Conservation (phyloP, 2,329 filamentous ascomycete species). For the Helminthosporium solani region DNA sequence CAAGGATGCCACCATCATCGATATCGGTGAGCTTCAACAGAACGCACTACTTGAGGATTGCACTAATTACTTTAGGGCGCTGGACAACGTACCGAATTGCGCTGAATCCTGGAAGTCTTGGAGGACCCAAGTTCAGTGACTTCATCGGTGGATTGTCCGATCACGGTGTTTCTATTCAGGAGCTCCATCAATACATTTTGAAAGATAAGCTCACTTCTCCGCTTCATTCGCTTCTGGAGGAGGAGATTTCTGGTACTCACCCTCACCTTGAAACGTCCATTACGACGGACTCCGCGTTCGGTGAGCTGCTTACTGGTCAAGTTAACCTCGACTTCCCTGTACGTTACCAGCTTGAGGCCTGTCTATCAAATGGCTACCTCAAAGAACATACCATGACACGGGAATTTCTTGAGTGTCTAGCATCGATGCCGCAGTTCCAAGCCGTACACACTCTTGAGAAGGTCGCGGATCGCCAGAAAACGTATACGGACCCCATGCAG, state of each 20-base stretch:
- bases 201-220: conserved; percentile 15
- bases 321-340: conserved; percentile 59
- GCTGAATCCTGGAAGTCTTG: conserved; percentile 43
- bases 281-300: conserved; percentile 15
- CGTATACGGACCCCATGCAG: conserved; percentile 68
- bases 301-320: conserved; percentile 34
- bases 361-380: conserved; percentile 75
- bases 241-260: conserved; percentile 29
- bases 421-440: conserved; percentile 50
- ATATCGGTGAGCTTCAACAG: conserved; percentile 52
- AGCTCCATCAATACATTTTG: conserved; percentile 47
- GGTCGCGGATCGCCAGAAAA: conserved; percentile 63
- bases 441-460: conserved; percentile 73
- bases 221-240: conserved; percentile 31
- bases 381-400: conserved; percentile 71
- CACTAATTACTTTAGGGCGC: conserved; percentile 46
- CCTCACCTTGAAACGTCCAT: conserved; percentile 16
- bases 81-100: conserved; percentile 63
- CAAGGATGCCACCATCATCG: conserved; percentile 55
- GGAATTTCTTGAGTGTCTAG: conserved; percentile 67
- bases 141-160: conserved; percentile 63
- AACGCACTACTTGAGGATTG: conserved; percentile 4
- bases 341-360: conserved; percentile 89
- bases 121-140: conserved; percentile 40
- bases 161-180: conserved; percentile 65